Percentiles rank a stretch among this genome's conserved stretches.
Evolutionary conservation across 2,329 filamentous ascomycete species (phyloP).

Genomic region (Aureobasidium sp.): DNA sequence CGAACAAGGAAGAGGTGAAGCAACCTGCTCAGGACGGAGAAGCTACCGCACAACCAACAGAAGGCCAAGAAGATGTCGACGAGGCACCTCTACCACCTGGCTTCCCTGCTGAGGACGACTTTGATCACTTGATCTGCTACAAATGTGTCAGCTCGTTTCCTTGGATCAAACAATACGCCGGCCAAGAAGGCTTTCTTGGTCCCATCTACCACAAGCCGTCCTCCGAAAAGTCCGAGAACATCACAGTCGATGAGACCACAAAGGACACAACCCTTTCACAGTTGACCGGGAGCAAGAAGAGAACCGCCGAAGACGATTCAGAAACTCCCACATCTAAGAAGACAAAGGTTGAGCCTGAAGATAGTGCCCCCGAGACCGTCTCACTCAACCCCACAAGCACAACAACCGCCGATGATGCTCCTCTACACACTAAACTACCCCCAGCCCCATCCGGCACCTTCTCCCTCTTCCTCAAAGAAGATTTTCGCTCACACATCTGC

Average conservation of each 20-base stretch:
- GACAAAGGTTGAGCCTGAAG: neutral
- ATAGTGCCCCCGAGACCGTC: neutral
- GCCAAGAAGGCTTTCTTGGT: conserved; percentile 67
- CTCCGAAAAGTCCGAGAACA: neutral
- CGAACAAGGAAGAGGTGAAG: neutral
- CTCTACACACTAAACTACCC: conserved; percentile 41
- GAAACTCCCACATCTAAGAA: neutral
- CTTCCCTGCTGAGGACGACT: conserved; percentile 82
- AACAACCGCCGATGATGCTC: conserved; percentile 14
- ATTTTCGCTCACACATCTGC: conserved; percentile 77
- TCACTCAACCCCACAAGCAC: neutral
- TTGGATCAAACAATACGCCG: conserved; percentile 87
- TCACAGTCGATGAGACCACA: neutral
- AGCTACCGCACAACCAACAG: conserved; percentile 25
- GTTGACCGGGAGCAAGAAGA: neutral
- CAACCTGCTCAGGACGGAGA: conserved; percentile 25
- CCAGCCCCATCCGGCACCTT: conserved; percentile 49
- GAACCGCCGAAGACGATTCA: conserved; percentile 2
- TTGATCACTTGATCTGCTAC: conserved; percentile 87
- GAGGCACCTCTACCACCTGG: conserved; percentile 66
- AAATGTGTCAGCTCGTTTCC: conserved; percentile 82
- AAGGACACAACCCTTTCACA: neutral
- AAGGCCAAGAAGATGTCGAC: conserved; percentile 37
- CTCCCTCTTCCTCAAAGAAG: conserved; percentile 71
- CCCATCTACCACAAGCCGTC: conserved; percentile 45